Evolutionary conservation across 2,329 filamentous ascomycete species (phyloP).

Genomic region (Didymella pomorum): DNA sequence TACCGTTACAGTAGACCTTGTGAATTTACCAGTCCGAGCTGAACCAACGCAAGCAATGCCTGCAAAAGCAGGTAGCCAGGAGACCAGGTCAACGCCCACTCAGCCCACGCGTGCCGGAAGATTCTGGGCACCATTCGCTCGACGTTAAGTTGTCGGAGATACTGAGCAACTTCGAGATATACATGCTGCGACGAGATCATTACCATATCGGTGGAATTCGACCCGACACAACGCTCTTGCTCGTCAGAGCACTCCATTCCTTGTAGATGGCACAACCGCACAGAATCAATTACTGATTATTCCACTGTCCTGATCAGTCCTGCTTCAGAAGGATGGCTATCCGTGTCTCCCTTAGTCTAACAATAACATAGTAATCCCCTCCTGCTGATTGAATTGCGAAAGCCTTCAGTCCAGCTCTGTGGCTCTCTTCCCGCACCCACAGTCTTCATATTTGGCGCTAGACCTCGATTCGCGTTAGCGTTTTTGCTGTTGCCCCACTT

Average conservation of each 20-base stretch:
- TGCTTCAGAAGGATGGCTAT: no score
- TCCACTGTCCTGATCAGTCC: neutral
- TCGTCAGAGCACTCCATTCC: neutral
- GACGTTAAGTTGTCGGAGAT: neutral
- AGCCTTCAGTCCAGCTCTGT: no score
- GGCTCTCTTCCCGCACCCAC: no score
- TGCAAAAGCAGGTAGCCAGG: neutral
- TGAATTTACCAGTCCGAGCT: neutral
- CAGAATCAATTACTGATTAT: neutral
- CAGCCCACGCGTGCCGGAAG: neutral
- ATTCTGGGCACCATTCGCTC: neutral
- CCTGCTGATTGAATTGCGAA: no score
- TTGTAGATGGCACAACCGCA: neutral
- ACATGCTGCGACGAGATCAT: neutral
- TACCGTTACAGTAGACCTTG: conserved; percentile 1
- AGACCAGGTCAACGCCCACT: neutral
- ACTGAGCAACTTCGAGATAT: neutral
- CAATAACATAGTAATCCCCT: no score
- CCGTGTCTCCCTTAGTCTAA: no score
- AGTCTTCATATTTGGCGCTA: neutral
- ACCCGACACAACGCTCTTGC: neutral
- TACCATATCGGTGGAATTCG: neutral
- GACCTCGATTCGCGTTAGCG: neutral
- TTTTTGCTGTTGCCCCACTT: neutral
- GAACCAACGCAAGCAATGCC: neutral